phyloP scores from a whole-genome alignment of 2,329 filamentous ascomycete species.

The Curvularia eragrostidis region DNA sequence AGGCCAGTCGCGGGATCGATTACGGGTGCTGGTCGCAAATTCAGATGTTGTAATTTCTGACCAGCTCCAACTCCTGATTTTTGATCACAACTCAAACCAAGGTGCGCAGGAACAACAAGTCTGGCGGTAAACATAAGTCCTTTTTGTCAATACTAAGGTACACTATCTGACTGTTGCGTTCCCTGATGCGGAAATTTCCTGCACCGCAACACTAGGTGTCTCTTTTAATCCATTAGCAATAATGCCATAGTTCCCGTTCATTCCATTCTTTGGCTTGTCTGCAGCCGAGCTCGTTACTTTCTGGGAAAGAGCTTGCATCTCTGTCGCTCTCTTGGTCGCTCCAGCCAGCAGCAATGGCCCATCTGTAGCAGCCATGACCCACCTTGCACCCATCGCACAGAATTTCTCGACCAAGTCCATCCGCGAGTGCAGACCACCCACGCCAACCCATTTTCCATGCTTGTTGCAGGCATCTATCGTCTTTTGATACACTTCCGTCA shows the following conservation, averaged over 20 bases:
- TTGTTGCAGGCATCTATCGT: conserved; percentile 50
- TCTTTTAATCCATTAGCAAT: not conserved
- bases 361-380: conserved; percentile 51
- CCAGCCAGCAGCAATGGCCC: conserved; percentile 48
- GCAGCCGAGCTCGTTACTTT: conserved; percentile 7
- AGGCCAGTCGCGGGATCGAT: not conserved
- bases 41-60: not conserved
- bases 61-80: not conserved
- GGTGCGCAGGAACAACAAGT: not conserved
- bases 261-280: not conserved
- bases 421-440: conserved; percentile 52
- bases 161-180: not conserved
- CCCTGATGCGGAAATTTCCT: not conserved
- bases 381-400: conserved; percentile 49
- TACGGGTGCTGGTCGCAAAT: not conserved
- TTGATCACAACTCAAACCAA: not conserved
- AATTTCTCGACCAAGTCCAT: conserved; percentile 54
- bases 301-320: conserved; percentile 20
- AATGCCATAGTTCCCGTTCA: not conserved
- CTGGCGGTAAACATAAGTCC: not conserved
- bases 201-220: not conserved
- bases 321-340: conserved; percentile 44
- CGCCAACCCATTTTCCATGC: conserved; percentile 51
- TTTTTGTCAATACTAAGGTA: not conserved
- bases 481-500: conserved; percentile 38